A percentile compares a stretch with the other conserved stretches of the same genome.
Evolutionary conservation across 1,139 yeast genomes (phyloP).

Genomic region (Yamadazyma atmosphaerica): DNA sequence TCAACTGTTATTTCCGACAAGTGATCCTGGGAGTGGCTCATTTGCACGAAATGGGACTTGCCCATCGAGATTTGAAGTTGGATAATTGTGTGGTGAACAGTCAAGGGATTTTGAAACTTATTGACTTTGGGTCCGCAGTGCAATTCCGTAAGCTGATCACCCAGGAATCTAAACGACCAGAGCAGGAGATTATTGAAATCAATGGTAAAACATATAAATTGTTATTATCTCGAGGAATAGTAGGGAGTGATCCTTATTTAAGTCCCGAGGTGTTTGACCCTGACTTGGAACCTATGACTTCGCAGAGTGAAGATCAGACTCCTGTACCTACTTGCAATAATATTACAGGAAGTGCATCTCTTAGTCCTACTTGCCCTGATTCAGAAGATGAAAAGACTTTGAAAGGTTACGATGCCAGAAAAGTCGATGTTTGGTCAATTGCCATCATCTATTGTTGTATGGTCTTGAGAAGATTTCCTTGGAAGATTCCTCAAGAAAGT

Average conservation of each 20-base stretch:
- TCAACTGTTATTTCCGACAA: constrained; percentile 69
- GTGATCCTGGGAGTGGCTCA: constrained; percentile 60
- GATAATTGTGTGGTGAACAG: constrained; percentile 73
- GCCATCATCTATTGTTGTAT: constrained; percentile 78
- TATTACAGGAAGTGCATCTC: neutral
- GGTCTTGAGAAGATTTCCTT: constrained; percentile 71
- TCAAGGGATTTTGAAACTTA: constrained; percentile 64
- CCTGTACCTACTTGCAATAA: constrained; percentile 17
- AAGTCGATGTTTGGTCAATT: constrained; percentile 76
- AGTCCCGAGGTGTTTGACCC: constrained; percentile 70
- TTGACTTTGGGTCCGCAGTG: constrained; percentile 79
- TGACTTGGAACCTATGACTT: constrained; percentile 8
- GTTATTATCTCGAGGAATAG: constrained; percentile 60
- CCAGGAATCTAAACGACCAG: constrained; percentile 19
- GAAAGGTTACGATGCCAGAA: constrained; percentile 64
- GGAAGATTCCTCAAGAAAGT: constrained; percentile 67
- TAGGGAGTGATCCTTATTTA: constrained; percentile 79
- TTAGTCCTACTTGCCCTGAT: neutral
- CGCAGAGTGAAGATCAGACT: constrained; percentile 8
- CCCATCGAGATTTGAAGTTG: constrained; percentile 74
- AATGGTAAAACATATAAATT: constrained; percentile 29
- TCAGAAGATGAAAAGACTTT: neutral
- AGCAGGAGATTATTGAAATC: constrained; percentile 17
- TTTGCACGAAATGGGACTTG: constrained; percentile 66
- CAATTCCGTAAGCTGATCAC: constrained; percentile 44